These are phyloP conservation scores for Neofusicoccum cordaticola DNA, from an alignment of 2,329 filamentous ascomycete genomes.

Conservation along the genomic window DNA sequence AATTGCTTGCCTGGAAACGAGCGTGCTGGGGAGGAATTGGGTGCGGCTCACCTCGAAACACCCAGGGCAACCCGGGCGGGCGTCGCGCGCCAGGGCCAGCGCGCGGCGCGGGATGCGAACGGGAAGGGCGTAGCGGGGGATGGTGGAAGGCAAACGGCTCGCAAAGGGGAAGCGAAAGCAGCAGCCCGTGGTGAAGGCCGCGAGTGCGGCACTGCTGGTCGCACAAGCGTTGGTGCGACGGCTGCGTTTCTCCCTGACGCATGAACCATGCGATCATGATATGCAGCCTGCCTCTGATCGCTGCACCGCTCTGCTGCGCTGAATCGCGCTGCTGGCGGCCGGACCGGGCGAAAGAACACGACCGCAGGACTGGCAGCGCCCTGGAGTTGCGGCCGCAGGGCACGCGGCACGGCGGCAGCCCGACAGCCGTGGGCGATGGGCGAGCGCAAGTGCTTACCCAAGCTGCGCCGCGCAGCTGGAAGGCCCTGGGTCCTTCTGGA, in stretches of 20 bases:
- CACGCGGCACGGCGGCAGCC: background rate
- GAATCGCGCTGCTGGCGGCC: background rate
- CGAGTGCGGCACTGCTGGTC: background rate
- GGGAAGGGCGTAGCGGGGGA: slow-evolving; percentile 3
- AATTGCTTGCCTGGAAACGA: slow-evolving; percentile 8
- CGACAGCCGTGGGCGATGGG: background rate
- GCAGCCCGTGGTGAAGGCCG: background rate
- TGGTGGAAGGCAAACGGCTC: background rate
- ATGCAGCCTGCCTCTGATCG: background rate
- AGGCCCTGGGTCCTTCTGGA: background rate
- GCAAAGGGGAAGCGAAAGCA: background rate
- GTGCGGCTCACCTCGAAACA: slow-evolving; percentile 7
- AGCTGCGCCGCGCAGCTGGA: background rate
- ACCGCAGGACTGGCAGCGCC: background rate
- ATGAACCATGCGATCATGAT: slow-evolving; percentile 4
- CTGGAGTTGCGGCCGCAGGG: no score
- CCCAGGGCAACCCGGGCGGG: background rate
- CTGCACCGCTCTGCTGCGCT: background rate
- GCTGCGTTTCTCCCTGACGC: slow-evolving; percentile 3
- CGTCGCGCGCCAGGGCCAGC: background rate
- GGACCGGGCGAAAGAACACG: background rate
- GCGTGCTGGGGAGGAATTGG: background rate
- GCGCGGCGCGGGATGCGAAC: background rate
- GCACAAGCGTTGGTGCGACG: slow-evolving; percentile 2
- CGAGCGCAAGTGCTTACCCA: slow-evolving; percentile 1